Conservation (phyloP, 1,139 yeast species). For the Yamadazyma triangularis region DNA sequence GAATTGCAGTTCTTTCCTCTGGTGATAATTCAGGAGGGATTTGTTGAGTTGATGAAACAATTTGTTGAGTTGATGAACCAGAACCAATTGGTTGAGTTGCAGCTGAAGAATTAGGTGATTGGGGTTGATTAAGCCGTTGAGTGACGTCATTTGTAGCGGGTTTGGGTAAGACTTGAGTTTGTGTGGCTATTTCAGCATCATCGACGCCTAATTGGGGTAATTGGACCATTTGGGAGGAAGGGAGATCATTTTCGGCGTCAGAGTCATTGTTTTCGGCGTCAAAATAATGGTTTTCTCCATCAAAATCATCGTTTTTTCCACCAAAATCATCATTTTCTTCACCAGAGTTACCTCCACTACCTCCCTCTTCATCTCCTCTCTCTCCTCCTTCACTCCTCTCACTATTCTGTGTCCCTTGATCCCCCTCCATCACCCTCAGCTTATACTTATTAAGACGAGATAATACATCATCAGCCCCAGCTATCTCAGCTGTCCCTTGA, state of each 20-base stretch:
- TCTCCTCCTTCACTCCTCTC: not conserved
- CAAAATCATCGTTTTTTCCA: not conserved
- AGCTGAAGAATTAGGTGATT: not conserved
- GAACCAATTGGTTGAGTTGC: not conserved
- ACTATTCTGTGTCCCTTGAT: not conserved
- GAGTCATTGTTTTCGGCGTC: not conserved
- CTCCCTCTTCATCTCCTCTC: not conserved
- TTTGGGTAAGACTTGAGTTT: not conserved
- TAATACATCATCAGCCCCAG: not conserved
- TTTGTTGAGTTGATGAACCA: not conserved
- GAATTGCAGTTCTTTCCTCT: conserved; percentile 8
- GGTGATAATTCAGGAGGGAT: not conserved
- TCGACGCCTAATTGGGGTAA: conserved; percentile 29
- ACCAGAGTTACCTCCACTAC: not conserved
- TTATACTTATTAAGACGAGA: not conserved
- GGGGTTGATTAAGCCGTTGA: no score
- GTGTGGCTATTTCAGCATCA: conserved; percentile 16
- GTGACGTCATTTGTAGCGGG: not conserved
- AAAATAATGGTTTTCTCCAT: not conserved
- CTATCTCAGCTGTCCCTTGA: not conserved
- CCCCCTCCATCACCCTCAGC: no score
- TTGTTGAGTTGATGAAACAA: not conserved
- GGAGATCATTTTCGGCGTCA: not conserved
- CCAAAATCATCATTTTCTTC: conserved; percentile 1
- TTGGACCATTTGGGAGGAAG: not conserved